A percentile compares a stretch with the other conserved stretches of the same genome.
These are phyloP conservation scores for Saturnispora dispora DNA, from an alignment of 805 yeast genomes.

Conservation along the genomic window DNA sequence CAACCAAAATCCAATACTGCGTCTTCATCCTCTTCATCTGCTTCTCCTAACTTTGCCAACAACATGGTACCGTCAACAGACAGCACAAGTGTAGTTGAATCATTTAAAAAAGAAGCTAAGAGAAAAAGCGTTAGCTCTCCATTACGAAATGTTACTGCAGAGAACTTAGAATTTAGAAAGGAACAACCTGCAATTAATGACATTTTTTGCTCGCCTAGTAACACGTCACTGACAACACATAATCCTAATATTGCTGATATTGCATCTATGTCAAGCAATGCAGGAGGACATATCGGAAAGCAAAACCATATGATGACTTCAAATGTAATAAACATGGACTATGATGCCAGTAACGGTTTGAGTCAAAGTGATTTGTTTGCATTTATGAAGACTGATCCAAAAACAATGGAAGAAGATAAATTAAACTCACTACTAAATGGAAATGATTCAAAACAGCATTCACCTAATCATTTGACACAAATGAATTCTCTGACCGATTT, in stretches of 20 bases:
- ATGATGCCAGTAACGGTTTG: not conserved
- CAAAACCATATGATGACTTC: not conserved
- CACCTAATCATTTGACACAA: not conserved
- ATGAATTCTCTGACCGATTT: constrained; percentile 24
- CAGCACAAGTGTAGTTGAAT: constrained; percentile 6
- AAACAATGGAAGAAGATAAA: constrained; percentile 12
- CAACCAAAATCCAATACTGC: constrained; percentile 29
- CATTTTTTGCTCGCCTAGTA: constrained; percentile 20
- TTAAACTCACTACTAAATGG: constrained; percentile 12
- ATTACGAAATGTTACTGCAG: constrained; percentile 12
- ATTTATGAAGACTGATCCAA: constrained; percentile 12
- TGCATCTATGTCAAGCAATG: not conserved
- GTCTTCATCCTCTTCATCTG: not conserved
- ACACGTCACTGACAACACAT: not conserved
- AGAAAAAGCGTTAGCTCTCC: constrained; percentile 19
- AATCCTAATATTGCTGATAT: not conserved
- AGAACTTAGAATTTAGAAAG: not conserved
- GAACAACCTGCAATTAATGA: constrained; percentile 24
- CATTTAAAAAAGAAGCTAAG: constrained; percentile 16
- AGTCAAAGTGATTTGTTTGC: constrained; percentile 11
- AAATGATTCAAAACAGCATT: not conserved
- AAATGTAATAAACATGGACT: not conserved
- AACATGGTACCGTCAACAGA: not conserved
- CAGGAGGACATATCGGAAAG: not conserved
- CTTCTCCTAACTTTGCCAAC: not conserved